Base-by-base conservation (phyloP, 164 flowering plant genomes). In the Berberis thunbergii region DNA sequence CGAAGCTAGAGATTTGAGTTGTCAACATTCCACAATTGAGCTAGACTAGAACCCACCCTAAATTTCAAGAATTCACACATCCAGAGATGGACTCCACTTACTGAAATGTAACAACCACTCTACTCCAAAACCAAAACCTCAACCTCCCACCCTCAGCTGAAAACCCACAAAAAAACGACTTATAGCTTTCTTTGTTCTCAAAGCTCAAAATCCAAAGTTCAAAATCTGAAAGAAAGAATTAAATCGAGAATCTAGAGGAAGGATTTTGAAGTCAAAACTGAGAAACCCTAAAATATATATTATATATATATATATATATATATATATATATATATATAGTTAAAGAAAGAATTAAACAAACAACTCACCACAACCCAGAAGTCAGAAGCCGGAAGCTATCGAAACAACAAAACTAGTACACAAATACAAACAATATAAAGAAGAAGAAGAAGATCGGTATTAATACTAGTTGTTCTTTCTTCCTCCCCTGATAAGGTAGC, bases 131-230 rank as follows among this genome's bases (percentile, higher is more conserved):
- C 42, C 9, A 45, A 60, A 60, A 4, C 26, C 11, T 4, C 13
- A 26, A 26, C 26, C 26, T 26, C 26, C 26, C 56, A 26, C 54
- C n/a, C 4, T 52, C 4, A 12, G n/a, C 54, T 52, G 10, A 12
- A 41, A 11, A 12, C 43, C n/a, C 10, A n/a, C 12, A 50, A 43
- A 48, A 42, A 43, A 40, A 46, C 58, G 26, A 26, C 26, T 26
- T 26, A 26, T 12, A 2, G 6, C 44, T 13, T 49, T 10, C 45
- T 38, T 54, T 40, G 39, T 6, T 10, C 65, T 38, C 61, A 2
- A 52, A 62, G 59, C 70, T 67, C 59, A 57, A 53, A 55, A n/a
- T 46, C 64, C 54, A 61, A 39, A 46, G 54, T 61, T 63, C 41
- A 3, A 11, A 46, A 66, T 43, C 39, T 2, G 45, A 61, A 54